Evolutionary conservation across 148 eudicot genomes (phyloP).

Genomic region (Limonium bicolor): DNA sequence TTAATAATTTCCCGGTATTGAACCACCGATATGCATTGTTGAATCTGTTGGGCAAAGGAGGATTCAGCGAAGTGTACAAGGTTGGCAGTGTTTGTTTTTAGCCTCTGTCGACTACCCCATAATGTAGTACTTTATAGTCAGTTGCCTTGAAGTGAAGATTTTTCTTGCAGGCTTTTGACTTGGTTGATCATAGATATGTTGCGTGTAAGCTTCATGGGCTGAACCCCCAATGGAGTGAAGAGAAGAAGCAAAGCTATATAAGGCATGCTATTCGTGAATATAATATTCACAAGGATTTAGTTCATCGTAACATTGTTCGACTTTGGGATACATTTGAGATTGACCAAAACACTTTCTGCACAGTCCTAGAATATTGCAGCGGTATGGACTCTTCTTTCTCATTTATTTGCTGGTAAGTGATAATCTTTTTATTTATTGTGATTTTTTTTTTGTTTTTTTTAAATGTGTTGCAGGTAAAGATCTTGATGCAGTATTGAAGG

Average conservation of each 20-base stretch:
- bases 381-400: slow-evolving; percentile 28
- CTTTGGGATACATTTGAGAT: slow-evolving; percentile 99
- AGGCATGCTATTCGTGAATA: slow-evolving; percentile 96
- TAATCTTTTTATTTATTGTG: background rate
- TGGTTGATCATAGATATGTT: slow-evolving; percentile 91
- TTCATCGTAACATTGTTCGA: slow-evolving; percentile 86
- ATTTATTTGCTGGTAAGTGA: background rate
- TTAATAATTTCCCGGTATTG: slow-evolving; percentile 76
- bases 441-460: slow-evolving; percentile 1
- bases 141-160: slow-evolving; percentile 16
- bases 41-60: slow-evolving; percentile 96
- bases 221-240: slow-evolving; percentile 96
- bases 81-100: slow-evolving; percentile 18
- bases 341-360: slow-evolving; percentile 91
- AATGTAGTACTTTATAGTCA: slow-evolving; percentile 28
- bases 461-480: slow-evolving; percentile 99
- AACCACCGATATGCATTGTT: slow-evolving; percentile 89
- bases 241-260: slow-evolving; percentile 95
- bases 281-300: slow-evolving; percentile 93
- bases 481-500: slow-evolving; percentile 96
- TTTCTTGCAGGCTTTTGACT: slow-evolving; percentile 85
- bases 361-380: slow-evolving; percentile 85
- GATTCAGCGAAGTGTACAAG: slow-evolving; percentile 98
- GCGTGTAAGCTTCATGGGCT: slow-evolving; percentile 99
- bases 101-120: slow-evolving; percentile 17